Evolutionary conservation across 2,329 filamentous ascomycete species (phyloP).

Genomic region (Fusarium sp.): DNA sequence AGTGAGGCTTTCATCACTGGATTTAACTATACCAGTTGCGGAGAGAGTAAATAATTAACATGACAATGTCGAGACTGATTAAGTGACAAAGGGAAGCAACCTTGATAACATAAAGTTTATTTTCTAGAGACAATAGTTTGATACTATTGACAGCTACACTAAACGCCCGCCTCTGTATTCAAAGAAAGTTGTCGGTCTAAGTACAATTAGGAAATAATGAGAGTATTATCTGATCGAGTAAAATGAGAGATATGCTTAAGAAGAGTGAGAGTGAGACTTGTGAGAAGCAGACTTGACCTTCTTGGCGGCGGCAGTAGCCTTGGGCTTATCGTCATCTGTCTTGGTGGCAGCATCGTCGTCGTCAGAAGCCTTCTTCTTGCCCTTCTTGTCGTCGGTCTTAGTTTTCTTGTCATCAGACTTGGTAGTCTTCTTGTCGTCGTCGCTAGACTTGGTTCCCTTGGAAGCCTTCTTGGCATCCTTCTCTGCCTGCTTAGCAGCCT

Average conservation of each 20-base stretch:
- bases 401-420: too few species aligned
- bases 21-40: not conserved
- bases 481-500: not conserved
- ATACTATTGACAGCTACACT: not conserved
- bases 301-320: not conserved
- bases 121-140: not conserved
- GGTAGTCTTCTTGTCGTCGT: too few species aligned
- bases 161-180: not conserved
- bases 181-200: not conserved
- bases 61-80: too few species aligned
- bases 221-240: not conserved
- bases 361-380: not conserved
- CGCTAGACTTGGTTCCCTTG: not conserved
- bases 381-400: too few species aligned
- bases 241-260: not conserved
- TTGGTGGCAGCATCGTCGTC: not conserved
- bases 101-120: not conserved
- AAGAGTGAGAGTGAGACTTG: not conserved
- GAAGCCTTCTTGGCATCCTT: not conserved
- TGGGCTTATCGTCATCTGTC: not conserved
- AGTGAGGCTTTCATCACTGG: not conserved
- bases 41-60: fast-evolving
- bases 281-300: not conserved
- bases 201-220: not conserved
- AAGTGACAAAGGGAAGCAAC: not conserved